Conservation (phyloP, 805 yeast genomes). For the Millerago galiae region DNA sequence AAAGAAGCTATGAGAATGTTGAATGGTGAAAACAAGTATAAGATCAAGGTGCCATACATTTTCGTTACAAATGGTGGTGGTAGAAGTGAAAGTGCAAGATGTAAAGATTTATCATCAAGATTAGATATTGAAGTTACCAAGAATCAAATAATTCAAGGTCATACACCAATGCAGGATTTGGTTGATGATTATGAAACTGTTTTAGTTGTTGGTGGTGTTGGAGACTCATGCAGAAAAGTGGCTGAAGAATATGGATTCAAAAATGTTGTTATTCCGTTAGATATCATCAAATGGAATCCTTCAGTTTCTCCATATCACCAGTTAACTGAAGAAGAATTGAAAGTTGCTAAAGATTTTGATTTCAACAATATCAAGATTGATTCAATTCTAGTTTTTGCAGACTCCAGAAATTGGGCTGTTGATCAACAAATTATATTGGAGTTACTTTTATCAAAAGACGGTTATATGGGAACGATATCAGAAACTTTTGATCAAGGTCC, state of each 20-base stretch:
- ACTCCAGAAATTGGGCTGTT: conserved; percentile 88
- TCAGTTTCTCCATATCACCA: conserved; percentile 80
- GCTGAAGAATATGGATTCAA: conserved; percentile 81
- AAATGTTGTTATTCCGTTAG: conserved; percentile 76
- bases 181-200: conserved; percentile 64
- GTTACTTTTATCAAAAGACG: conserved; percentile 65
- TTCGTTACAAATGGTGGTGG: conserved; percentile 94
- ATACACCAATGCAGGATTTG: conserved; percentile 87
- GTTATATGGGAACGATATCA: conserved; percentile 79
- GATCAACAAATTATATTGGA: conserved; percentile 88
- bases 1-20: conserved; percentile 63
- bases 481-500: conserved; percentile 73
- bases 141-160: conserved; percentile 87
- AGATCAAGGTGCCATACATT: conserved; percentile 75
- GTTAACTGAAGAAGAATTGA: conserved; percentile 63
- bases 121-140: conserved; percentile 55
- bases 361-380: conserved; percentile 64
- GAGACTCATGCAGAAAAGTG: conserved; percentile 75
- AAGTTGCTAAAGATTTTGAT: conserved; percentile 48
- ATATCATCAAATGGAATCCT: conserved; percentile 81
- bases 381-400: conserved; percentile 85
- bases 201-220: conserved; percentile 83
- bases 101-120: conserved; percentile 60
- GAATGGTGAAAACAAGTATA: conserved; percentile 71
- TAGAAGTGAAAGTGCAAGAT: conserved; percentile 67